A percentile compares a stretch with the other conserved stretches of the same genome.
Evolutionary conservation across 495 filamentous ascomycete species (phyloP).

Genomic region (Wilcoxina mikolae): DNA sequence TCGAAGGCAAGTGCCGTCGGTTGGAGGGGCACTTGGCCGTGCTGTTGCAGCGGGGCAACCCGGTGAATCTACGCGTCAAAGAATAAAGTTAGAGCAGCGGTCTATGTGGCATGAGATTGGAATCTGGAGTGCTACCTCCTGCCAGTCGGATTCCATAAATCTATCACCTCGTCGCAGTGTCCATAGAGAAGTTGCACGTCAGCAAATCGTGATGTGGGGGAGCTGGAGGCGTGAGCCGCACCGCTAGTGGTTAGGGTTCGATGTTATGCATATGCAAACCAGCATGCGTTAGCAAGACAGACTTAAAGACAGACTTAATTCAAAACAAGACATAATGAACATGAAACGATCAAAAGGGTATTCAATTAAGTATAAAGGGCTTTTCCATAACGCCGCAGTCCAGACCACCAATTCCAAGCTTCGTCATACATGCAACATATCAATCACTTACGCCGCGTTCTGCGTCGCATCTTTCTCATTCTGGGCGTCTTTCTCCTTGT

Average conservation of each 20-base stretch:
- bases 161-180: background rate
- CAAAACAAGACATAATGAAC: too few species aligned
- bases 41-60: conserved; percentile 19
- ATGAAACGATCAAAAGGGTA: too few species aligned
- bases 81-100: background rate
- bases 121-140: conserved; percentile 21
- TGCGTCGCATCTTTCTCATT: background rate
- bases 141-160: conserved; percentile 28
- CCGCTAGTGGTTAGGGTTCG: too few species aligned
- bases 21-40: conserved; percentile 11
- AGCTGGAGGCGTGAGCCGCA: too few species aligned
- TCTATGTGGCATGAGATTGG: background rate
- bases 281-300: too few species aligned
- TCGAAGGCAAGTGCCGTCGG: conserved; percentile 54
- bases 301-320: too few species aligned
- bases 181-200: conserved; percentile 2
- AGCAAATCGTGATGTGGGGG: too few species aligned
- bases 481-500: background rate
- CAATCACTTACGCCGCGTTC: background rate
- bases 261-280: too few species aligned
- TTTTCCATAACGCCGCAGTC: background rate
- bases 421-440: background rate
- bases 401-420: background rate
- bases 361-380: too few species aligned
- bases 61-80: conserved; percentile 17